Evolutionary conservation across 768 basidiomycete species (phyloP).

Genomic region (Boletus fagicola): DNA sequence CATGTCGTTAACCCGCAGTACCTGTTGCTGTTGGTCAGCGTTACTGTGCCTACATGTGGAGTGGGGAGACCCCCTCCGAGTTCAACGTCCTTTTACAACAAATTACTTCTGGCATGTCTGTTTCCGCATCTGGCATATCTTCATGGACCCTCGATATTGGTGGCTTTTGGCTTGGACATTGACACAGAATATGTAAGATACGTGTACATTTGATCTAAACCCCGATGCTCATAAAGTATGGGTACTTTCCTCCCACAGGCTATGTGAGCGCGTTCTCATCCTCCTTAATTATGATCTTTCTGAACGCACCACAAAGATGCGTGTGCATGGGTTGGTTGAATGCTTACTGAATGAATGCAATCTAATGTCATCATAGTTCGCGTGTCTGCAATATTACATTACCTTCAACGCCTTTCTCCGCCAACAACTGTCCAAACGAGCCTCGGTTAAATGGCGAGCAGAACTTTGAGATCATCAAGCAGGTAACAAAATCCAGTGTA

Average conservation of each 20-base stretch:
- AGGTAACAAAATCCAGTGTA: conserved; percentile 15
- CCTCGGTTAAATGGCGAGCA: conserved; percentile 39
- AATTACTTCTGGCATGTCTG: no score
- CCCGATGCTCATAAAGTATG: neutral
- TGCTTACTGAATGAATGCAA: neutral
- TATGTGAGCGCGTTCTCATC: neutral
- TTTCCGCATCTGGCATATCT: no score
- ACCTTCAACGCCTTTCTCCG: neutral
- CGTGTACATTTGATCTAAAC: no score
- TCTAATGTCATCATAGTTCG: neutral
- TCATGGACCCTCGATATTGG: no score
- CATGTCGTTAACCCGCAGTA: no score
- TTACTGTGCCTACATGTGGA: no score
- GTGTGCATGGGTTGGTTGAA: neutral
- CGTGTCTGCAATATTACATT: conserved; percentile 4
- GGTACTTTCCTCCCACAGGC: neutral
- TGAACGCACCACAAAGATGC: neutral
- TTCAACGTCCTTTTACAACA: no score
- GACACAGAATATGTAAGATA: no score
- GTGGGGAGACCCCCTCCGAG: no score
- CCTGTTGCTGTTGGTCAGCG: no score
- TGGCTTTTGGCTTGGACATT: no score
- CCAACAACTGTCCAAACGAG: conserved; percentile 5
- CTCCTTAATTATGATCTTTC: no score
- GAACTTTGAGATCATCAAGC: conserved; percentile 32